A percentile compares a stretch with the other conserved stretches of the same genome.
phyloP scores from a whole-genome alignment of 371 early-diverging fungal species.

The Lichtheimia ramosa region DNA sequence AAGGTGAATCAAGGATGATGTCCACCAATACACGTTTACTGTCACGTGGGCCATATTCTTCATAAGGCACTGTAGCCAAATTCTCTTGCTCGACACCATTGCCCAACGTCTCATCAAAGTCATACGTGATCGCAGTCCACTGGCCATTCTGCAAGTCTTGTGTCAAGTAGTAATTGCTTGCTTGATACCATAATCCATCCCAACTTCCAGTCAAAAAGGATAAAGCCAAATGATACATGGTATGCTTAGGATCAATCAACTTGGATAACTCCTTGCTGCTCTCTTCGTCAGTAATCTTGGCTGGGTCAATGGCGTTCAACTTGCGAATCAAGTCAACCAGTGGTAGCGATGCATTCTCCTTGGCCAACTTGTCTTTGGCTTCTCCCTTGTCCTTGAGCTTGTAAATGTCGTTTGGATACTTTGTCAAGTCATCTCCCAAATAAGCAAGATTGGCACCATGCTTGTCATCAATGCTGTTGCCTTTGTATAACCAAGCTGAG shows the following conservation, averaged over 20 bases:
- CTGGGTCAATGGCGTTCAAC: conserved; percentile 25
- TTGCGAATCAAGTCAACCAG: conserved; percentile 31
- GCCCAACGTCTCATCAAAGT: conserved; percentile 59
- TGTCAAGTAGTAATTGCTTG: conserved; percentile 54
- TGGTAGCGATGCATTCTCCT: conserved; percentile 19
- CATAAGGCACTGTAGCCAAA: conserved; percentile 29
- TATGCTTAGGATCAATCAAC: conserved; percentile 38
- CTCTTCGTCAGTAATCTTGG: conserved; percentile 37
- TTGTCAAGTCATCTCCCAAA: conserved; percentile 37
- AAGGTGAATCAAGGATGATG: conserved; percentile 32
- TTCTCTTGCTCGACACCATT: conserved; percentile 16
- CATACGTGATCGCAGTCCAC: conserved; percentile 55
- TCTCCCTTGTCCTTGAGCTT: conserved; percentile 39
- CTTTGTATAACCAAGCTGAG: conserved; percentile 41
- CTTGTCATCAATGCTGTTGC: conserved; percentile 29
- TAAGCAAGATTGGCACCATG: conserved; percentile 39
- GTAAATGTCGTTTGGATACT: conserved; percentile 40
- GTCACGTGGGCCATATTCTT: conserved; percentile 33
- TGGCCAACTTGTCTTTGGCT: conserved; percentile 16
- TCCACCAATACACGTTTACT: conserved; percentile 33
- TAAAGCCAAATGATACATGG: conserved; percentile 42
- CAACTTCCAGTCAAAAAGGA: conserved; percentile 47
- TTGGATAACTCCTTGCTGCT: conserved; percentile 34
- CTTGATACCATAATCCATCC: conserved; percentile 54
- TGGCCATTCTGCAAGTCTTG: conserved; percentile 42